Evolutionary conservation across 805 yeast genomes (phyloP).

Genomic region (Candida loeiensis): DNA sequence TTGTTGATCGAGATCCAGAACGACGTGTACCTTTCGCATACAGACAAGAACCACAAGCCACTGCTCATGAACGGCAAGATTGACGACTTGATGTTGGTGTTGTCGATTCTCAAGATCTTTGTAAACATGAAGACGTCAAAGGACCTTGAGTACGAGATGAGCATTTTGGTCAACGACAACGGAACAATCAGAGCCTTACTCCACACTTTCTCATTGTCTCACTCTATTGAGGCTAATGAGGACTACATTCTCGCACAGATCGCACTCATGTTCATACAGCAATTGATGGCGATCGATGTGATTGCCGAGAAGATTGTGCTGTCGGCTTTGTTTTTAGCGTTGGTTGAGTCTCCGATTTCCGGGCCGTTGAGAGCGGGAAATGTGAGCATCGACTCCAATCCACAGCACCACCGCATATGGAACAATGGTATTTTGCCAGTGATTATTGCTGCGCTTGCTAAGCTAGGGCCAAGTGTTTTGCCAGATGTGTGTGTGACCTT

Average conservation of each 20-base stretch:
- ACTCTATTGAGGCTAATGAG: slow-evolving; percentile 52
- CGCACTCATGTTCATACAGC: slow-evolving; percentile 63
- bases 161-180: slow-evolving; percentile 49
- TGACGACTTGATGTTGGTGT: slow-evolving; percentile 61
- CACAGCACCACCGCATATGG: slow-evolving; percentile 77
- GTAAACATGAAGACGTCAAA: slow-evolving; percentile 47
- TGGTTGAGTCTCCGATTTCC: slow-evolving; percentile 75
- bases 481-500: slow-evolving; percentile 66
- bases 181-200: slow-evolving; percentile 62
- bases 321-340: slow-evolving; percentile 59
- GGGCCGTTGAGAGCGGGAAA: slow-evolving; percentile 63
- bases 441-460: slow-evolving; percentile 53
- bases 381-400: slow-evolving; percentile 46
- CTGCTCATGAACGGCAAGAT: slow-evolving; percentile 45
- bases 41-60: slow-evolving; percentile 31
- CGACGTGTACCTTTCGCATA: slow-evolving; percentile 43
- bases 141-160: slow-evolving; percentile 47
- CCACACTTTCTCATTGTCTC: slow-evolving; percentile 66
- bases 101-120: slow-evolving; percentile 61
- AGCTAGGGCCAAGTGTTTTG: slow-evolving; percentile 58
- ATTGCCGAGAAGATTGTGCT: slow-evolving; percentile 66
- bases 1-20: slow-evolving; percentile 58
- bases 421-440: slow-evolving; percentile 76
- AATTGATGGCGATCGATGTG: slow-evolving; percentile 55
- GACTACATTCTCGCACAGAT: slow-evolving; percentile 73